Evolutionary conservation across 1,284 basidiomycete genomes (phyloP), one percentile per base, ranked within the genome.

Genomic region (Puccinia novopanici): DNA sequence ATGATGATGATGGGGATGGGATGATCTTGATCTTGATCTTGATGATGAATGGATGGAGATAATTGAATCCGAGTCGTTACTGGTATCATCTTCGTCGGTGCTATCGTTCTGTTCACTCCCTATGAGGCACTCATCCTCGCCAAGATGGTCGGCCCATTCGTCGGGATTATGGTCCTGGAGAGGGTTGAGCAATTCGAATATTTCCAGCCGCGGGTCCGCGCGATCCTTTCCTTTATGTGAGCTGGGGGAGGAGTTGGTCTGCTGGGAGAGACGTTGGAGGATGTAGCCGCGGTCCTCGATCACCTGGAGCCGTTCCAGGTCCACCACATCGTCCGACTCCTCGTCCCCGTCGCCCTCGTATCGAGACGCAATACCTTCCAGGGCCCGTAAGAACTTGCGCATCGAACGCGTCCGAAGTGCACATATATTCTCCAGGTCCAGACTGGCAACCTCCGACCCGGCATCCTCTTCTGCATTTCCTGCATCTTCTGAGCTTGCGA

Each of bases 291-390:
- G 70, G 37, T 72, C 70, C 37, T 72, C 70, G 19, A 72, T 54
- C 0, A 72, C 70, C 54, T 72, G 27, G 27, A 72, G 45, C 22
- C n/a, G 48, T 8, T 22, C 48, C 37, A 72, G 70, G 37, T 72
- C 70, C 4, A 72, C 22, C 54, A 72, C 70, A 19, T 72, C 70
- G 54, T 72, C 70, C 30, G 70, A 17, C 37, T 72, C 48, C 54
- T 72, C 70, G 54, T 72, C 70, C 48, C 70, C 70, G n/a, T 72
- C 70, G 37, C 70, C 70, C 54, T 52, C 48, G 45, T 72, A 72
- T 24, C 45, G 48, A 6, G 70, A 27, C 48, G 30, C 48, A 9
- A 72, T 72, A n/a, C 50, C 27, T 30, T 54, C 50, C 37, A 72
- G 24, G 37, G 42, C 54, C 5, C 50, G 22, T 15, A 37, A 27